phyloP scores from a whole-genome alignment of 345 rosid genomes.

The Eutrema japonicum region DNA sequence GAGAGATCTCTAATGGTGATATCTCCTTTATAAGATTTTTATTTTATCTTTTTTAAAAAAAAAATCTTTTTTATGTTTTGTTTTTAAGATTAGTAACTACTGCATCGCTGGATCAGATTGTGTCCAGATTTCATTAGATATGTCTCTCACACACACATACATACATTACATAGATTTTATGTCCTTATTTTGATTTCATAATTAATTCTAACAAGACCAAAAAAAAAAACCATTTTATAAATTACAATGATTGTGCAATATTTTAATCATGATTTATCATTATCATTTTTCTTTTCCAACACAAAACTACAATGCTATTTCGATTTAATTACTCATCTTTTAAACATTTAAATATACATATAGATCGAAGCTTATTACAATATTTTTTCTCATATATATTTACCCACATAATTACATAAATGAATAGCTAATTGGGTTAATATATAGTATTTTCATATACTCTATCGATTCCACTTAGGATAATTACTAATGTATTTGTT shows the following conservation, averaged over 20 bases:
- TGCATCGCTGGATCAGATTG: constrained; percentile 97
- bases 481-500: not conserved
- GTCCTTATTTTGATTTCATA: constrained; percentile 45
- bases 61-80: constrained; percentile 25
- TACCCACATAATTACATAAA: constrained; percentile 13
- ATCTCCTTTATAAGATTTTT: constrained; percentile 36
- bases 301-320: constrained; percentile 15
- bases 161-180: constrained; percentile 67
- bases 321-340: not conserved
- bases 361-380: constrained; percentile 26
- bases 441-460: constrained; percentile 11
- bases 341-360: not conserved
- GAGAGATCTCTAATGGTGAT: constrained; percentile 55
- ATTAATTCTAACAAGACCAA: constrained; percentile 29
- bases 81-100: constrained; percentile 56
- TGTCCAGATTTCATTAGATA: constrained; percentile 63
- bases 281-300: not conserved
- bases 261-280: constrained; percentile 21
- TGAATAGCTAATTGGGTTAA: not conserved
- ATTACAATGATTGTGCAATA: constrained; percentile 35
- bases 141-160: constrained; percentile 38
- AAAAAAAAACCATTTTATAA: constrained; percentile 4
- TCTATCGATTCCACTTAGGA: not conserved
- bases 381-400: constrained; percentile 9
- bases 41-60: constrained; percentile 11